Conservation (phyloP, 495 filamentous ascomycete genomes). For the Talaromyces proteolyticus region DNA sequence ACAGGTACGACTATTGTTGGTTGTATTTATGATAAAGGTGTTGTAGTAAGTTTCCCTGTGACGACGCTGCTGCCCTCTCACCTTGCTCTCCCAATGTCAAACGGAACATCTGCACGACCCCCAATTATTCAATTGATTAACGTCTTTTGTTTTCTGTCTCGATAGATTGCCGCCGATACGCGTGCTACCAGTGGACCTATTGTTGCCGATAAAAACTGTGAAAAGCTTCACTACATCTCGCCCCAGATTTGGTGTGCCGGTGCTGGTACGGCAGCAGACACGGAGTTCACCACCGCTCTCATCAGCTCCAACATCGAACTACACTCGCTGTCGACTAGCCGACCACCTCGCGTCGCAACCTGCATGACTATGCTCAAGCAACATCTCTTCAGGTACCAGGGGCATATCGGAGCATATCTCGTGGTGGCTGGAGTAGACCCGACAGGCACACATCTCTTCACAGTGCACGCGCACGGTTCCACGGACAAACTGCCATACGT, state of each 20-base stretch:
- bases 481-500: constrained; percentile 99
- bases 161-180: constrained; percentile 91
- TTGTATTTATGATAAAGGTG: constrained; percentile 93
- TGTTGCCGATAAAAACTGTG: constrained; percentile 99
- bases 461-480: constrained; percentile 95
- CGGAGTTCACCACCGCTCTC: constrained; percentile 97
- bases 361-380: constrained; percentile 99
- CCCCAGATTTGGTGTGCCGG: constrained; percentile 99
- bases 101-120: too few relatives aligned
- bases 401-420: constrained; percentile 96
- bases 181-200: constrained; percentile 96
- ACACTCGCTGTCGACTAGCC: constrained; percentile 89
- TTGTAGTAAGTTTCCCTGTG: constrained; percentile 60
- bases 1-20: constrained; percentile 99
- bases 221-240: constrained; percentile 98
- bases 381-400: constrained; percentile 97
- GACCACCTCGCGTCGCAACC: constrained; percentile 93
- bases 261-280: constrained; percentile 96
- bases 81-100: background rate
- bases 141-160: background rate
- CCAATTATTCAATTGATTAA: too few relatives aligned
- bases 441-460: constrained; percentile 93
- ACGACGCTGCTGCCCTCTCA: background rate
- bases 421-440: constrained; percentile 97
- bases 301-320: constrained; percentile 98